Base-by-base conservation (phyloP, 2,329 filamentous ascomycete species). In the Epichloe gansuensis region DNA sequence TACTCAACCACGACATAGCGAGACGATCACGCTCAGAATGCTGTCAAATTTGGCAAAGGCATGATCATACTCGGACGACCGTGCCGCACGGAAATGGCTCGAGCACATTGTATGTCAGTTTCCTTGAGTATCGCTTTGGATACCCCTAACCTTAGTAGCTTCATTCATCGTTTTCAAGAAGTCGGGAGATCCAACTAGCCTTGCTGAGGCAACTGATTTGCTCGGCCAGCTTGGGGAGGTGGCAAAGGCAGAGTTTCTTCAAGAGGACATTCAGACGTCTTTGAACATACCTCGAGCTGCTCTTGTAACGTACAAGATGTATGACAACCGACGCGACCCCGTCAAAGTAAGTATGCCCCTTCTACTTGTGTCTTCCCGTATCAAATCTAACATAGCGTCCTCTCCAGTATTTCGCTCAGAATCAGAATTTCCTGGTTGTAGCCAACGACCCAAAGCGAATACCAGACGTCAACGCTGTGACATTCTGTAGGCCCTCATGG, bases 71-170 rank as follows among this genome's bases (percentile, higher is more conserved):
- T 76, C 44, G 79, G 78, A 13, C 77, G 82, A 11, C 69, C 74
- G 12, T 80, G 77, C 63, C 78, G 82, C 17, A 77, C 74, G 21
- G 81, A 85, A 66, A 76, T 72, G 64, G 78, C 78, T 21, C 76
- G 76, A 57, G 80, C 76, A 28, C 78, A 81, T 58, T 72, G 81
- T 80, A 65, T 70, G 81, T 79, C 65, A 68, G 76, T 56, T 65
- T 3, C 4, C 13, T 46, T 17, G 34, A 8, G 5, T 7, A 15
- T 45, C 39, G 9, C 8, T 11, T 12, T 54, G 11, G 3, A 21
- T 6, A 15, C 54, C 39, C 15, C 62, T 69, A 41, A 70, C 42
- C 41, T 31, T 21, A n/a, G 4, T 45, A 81, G 77, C 75, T 5
- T 68, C 69, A 4, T 81, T 75, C 56, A 65, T 76, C 13, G 67